Evolutionary conservation across 805 yeast genomes (phyloP), one percentile per base, ranked within the genome.

Genomic region (Saturnispora halmiae): DNA sequence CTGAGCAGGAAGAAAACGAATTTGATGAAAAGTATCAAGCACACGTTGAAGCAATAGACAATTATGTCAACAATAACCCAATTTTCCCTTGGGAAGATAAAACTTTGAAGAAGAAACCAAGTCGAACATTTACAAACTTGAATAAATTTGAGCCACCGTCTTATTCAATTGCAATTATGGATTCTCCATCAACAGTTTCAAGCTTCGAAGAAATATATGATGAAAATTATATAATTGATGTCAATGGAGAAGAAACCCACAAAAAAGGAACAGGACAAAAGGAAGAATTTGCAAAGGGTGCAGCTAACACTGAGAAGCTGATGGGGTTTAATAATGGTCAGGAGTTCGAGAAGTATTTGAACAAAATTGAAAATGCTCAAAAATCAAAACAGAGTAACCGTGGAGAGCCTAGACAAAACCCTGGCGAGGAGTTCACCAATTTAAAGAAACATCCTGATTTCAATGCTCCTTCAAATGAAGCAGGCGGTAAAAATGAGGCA

Each of bases 1-100:
- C n/a, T n/a, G n/a, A n/a, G n/a, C n/a, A n/a, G n/a, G n/a, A n/a
- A n/a, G n/a, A n/a, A n/a, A n/a, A n/a, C n/a, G 16, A 27, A 19
- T 13, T 16, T 14, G 26, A 20, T 15, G 24, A 37, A 13, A 13
- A 31, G 11, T n/a, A 34, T 15, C 14, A 15, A 19, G 36, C 25
- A 18, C 26, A 20, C 11, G 26, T 24, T 11, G 36, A 45, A 22
- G 32, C 36, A 6, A 30, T 47, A 41, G 55, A 54, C 30, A 40
- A 39, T 11, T 56, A 56, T 40, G 57, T 53, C 11, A 31, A 36
- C 5, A 36, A 50, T 2, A 55, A 61, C 48, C 63, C 63, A 2
- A 56, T 61, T 19, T 62, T 62, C 53, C 66, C 66, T 22, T 62
- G 65, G 65, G 66, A 62, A 41, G 41, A 20, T n/a, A 26, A 38